A percentile compares a stretch with the other conserved stretches of the same genome.
phyloP scores from a whole-genome alignment of 2,329 filamentous ascomycete genomes.

The Diaporthe caulivora region DNA sequence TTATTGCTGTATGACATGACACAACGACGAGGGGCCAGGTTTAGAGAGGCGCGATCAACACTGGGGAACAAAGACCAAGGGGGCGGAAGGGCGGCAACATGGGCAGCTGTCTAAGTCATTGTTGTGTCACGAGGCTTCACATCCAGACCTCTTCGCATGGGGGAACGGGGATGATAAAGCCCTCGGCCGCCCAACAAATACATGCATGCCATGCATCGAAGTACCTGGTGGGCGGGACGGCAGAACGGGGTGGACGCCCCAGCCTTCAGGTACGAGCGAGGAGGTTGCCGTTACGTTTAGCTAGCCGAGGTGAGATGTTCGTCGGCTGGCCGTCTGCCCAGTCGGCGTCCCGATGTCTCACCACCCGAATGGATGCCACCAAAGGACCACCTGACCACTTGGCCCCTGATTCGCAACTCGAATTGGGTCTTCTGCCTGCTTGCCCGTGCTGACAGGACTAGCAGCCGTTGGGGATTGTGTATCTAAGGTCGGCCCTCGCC shows the following conservation, averaged over 20 bases:
- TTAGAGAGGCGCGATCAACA: conserved; percentile 12
- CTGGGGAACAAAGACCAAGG: conserved; percentile 5
- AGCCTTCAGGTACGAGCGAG: background rate
- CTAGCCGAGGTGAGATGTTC: conserved; percentile 8
- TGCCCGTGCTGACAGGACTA: background rate
- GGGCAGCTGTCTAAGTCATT: conserved; percentile 24
- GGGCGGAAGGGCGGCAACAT: background rate
- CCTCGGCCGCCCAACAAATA: conserved; percentile 16
- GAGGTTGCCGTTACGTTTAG: conserved; percentile 24
- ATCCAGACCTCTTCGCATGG: conserved; percentile 18
- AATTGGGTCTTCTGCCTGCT: background rate
- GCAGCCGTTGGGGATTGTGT: background rate
- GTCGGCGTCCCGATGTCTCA: conserved; percentile 22
- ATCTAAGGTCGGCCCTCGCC: background rate
- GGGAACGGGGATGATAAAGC: conserved; percentile 19
- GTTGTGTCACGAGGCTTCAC: conserved; percentile 32
- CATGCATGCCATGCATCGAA: background rate
- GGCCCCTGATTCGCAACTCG: conserved; percentile 20
- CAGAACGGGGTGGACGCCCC: background rate
- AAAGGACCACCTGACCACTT: conserved; percentile 6
- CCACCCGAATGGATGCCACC: conserved; percentile 13
- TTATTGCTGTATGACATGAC: conserved; percentile 15
- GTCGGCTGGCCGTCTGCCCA: conserved; percentile 16
- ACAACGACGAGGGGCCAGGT: conserved; percentile 22
- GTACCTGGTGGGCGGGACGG: background rate